Conservation (phyloP, 306 rosid species). For the Clitoria ternatea region DNA sequence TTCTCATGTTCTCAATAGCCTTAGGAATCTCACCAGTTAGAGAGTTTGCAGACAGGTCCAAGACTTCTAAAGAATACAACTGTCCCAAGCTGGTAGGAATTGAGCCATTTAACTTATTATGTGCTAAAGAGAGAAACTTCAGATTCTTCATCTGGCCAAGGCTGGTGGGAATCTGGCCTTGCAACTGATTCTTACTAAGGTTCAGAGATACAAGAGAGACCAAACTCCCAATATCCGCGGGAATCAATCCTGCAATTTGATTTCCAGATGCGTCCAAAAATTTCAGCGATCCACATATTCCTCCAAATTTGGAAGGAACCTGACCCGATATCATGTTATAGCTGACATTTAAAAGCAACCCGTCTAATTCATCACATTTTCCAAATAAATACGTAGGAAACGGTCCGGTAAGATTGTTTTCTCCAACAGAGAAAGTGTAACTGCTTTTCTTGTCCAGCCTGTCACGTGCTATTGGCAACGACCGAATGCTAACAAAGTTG, state of each 20-base stretch:
- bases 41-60: slow-evolving; percentile 74
- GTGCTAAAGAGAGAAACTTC: slow-evolving; percentile 62
- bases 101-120: slow-evolving; percentile 56
- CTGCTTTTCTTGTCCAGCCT: slow-evolving; percentile 39
- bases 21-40: slow-evolving; percentile 80
- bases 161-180: slow-evolving; percentile 53
- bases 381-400: slow-evolving; percentile 61
- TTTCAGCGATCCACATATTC: slow-evolving; percentile 54
- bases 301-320: slow-evolving; percentile 49
- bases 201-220: slow-evolving; percentile 61
- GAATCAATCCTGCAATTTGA: slow-evolving; percentile 53
- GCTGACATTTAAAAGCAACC: slow-evolving; percentile 66
- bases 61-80: slow-evolving; percentile 53
- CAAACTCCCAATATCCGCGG: slow-evolving; percentile 41
- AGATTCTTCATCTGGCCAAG: slow-evolving; percentile 56
- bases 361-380: slow-evolving; percentile 53
- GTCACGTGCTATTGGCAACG: slow-evolving; percentile 58
- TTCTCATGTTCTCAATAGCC: slow-evolving; percentile 53
- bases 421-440: slow-evolving; percentile 61
- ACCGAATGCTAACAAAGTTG: slow-evolving; percentile 50
- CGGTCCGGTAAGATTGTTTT: slow-evolving; percentile 54
- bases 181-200: slow-evolving; percentile 65
- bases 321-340: slow-evolving; percentile 53
- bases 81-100: slow-evolving; percentile 68
- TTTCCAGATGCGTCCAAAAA: slow-evolving; percentile 74